Evolutionary conservation across 2,329 filamentous ascomycete genomes (phyloP).

Genomic region (Colletotrichum sp.): DNA sequence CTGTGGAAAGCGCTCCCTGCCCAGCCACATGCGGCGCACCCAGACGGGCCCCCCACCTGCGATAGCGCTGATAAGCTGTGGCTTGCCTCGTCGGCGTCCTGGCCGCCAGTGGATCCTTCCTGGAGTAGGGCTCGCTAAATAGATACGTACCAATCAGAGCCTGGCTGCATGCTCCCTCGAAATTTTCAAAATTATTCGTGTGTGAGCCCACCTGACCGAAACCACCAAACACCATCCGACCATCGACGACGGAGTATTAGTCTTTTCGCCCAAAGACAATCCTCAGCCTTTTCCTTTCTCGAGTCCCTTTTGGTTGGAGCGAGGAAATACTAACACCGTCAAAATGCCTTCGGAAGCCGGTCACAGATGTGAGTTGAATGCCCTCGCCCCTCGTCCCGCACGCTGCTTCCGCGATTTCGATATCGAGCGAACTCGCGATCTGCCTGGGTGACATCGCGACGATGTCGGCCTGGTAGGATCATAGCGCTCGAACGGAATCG

Average conservation of each 20-base stretch:
- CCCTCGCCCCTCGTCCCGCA: neutral
- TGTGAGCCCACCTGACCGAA: neutral
- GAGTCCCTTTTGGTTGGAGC: slow-evolving; percentile 49
- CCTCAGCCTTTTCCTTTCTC: slow-evolving; percentile 43
- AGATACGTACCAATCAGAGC: neutral
- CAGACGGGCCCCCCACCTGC: neutral
- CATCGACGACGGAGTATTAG: slow-evolving; percentile 26
- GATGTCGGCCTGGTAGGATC: neutral
- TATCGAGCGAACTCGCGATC: neutral
- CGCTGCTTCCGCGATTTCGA: neutral
- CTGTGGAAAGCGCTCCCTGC: neutral
- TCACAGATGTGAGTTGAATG: slow-evolving; percentile 79
- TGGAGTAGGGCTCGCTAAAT: neutral
- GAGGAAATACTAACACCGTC: slow-evolving; percentile 54
- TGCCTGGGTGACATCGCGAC: neutral
- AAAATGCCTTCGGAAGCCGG: slow-evolving; percentile 89
- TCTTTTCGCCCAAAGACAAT: slow-evolving; percentile 41
- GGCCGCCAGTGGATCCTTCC: neutral
- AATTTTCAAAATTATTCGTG: neutral
- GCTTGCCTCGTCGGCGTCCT: neutral
- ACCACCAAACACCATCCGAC: slow-evolving; percentile 5
- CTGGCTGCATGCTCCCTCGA: neutral
- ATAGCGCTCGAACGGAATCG: neutral
- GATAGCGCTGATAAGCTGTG: neutral
- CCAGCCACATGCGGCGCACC: neutral